Percentiles rank a stretch among this genome's conserved stretches.
These are phyloP conservation scores for Aspergillus nidulans DNA, from an alignment of 495 filamentous ascomycete genomes.

Conservation along the genomic window DNA sequence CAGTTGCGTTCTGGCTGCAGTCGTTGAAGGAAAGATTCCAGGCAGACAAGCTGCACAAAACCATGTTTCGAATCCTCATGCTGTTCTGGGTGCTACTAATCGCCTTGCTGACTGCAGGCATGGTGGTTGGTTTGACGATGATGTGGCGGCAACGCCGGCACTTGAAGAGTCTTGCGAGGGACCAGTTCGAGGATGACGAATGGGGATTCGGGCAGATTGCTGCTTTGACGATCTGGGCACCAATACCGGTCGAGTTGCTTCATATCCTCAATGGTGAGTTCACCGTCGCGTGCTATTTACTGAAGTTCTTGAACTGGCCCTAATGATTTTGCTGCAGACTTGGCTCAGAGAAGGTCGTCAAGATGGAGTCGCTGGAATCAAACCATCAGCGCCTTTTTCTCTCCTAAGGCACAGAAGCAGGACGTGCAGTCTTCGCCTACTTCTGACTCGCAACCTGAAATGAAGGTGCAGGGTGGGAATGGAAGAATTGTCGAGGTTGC, in stretches of 20 bases:
- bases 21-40: conserved; percentile 2
- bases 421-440: background rate
- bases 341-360: background rate
- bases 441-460: conserved; percentile 2
- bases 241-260: background rate
- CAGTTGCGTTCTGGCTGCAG: conserved; percentile 5
- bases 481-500: conserved; percentile 3
- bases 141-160: conserved; percentile 10
- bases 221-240: conserved; percentile 8
- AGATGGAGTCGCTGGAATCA: conserved; percentile 6
- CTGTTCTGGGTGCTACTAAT: conserved; percentile 3
- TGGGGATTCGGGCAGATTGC: conserved; percentile 13
- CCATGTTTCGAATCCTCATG: background rate
- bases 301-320: background rate
- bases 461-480: background rate
- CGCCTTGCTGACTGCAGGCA: background rate
- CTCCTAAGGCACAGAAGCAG: background rate
- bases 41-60: background rate
- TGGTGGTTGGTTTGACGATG: conserved; percentile 4
- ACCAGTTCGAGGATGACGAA: conserved; percentile 9
- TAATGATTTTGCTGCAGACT: background rate
- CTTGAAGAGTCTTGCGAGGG: conserved; percentile 3
- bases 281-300: background rate
- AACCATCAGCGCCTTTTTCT: background rate
- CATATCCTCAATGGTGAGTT: conserved; percentile 8